Evolutionary conservation across 768 basidiomycete genomes (phyloP).

Genomic region (Collybia sordida): DNA sequence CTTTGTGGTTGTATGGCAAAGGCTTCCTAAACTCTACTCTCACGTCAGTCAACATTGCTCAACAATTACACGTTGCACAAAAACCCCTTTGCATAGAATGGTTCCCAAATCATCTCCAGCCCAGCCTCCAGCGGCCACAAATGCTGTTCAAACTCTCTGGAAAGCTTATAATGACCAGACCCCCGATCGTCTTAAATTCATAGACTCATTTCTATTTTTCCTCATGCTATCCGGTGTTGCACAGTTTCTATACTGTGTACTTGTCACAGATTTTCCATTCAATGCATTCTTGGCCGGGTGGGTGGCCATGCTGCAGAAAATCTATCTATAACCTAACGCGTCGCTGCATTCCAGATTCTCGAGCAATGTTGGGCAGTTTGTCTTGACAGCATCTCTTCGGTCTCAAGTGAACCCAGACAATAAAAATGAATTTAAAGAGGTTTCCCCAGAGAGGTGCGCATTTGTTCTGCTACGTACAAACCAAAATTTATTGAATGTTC

Average conservation of each 20-base stretch:
- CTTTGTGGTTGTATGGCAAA: slow-evolving; percentile 31
- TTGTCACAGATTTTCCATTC: slow-evolving; percentile 93
- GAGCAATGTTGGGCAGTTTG: slow-evolving; percentile 95
- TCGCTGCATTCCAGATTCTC: slow-evolving; percentile 61
- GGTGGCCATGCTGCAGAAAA: slow-evolving; percentile 22
- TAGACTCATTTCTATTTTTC: slow-evolving; percentile 92
- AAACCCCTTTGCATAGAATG: slow-evolving; percentile 21
- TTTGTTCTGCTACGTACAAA: neutral
- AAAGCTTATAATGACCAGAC: slow-evolving; percentile 78
- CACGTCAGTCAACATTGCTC: too few relatives aligned
- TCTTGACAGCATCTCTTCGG: slow-evolving; percentile 88
- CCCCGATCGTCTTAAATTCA: slow-evolving; percentile 84
- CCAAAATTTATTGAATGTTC: neutral
- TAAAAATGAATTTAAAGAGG: slow-evolving; percentile 78
- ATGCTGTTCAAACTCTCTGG: slow-evolving; percentile 61
- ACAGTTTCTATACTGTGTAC: slow-evolving; percentile 90
- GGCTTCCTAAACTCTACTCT: slow-evolving; percentile 17
- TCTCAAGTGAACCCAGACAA: slow-evolving; percentile 91
- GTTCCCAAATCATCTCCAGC: slow-evolving; percentile 31
- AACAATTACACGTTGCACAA: slow-evolving; percentile 32
- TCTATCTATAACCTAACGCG: slow-evolving; percentile 1
- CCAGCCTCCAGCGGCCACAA: slow-evolving; percentile 26
- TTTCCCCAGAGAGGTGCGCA: slow-evolving; percentile 90
- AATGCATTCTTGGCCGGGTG: slow-evolving; percentile 97
- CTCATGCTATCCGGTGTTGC: slow-evolving; percentile 86